Conservation (phyloP, 2,329 filamentous ascomycete species). For the Aspergillus hortae region DNA sequence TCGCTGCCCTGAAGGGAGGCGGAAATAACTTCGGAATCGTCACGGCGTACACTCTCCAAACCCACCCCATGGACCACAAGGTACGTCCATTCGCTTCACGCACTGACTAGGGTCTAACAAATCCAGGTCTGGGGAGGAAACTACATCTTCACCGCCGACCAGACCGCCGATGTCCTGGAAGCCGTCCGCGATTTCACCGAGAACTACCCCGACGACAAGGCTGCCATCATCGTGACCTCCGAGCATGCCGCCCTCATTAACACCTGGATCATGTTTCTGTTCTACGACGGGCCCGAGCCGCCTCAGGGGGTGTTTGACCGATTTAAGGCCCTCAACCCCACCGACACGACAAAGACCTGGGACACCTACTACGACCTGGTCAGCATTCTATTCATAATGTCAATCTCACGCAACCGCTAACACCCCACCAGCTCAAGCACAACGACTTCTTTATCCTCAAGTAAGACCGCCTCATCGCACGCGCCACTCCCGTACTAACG, state of each 20-base stretch:
- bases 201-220: conserved; percentile 57
- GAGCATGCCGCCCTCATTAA: conserved; percentile 48
- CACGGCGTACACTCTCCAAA: conserved; percentile 35
- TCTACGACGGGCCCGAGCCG: conserved; percentile 57
- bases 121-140: conserved; percentile 48
- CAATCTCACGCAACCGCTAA: neutral
- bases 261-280: conserved; percentile 59
- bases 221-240: conserved; percentile 57
- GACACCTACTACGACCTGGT: conserved; percentile 47
- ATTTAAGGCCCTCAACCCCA: conserved; percentile 49
- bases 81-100: conserved; percentile 6
- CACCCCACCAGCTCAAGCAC: conserved; percentile 22
- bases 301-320: conserved; percentile 54
- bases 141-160: conserved; percentile 37
- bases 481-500: neutral
- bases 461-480: conserved; percentile 4
- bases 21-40: conserved; percentile 46
- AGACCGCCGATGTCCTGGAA: conserved; percentile 32
- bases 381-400: conserved; percentile 21
- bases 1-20: conserved; percentile 40
- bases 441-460: conserved; percentile 40
- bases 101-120: conserved; percentile 7
- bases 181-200: conserved; percentile 35
- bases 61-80: conserved; percentile 29
- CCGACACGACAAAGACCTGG: conserved; percentile 47